Evolutionary conservation across 2,329 filamentous ascomycete genomes (phyloP).

Genomic region (Trichoderma afroharzianum): DNA sequence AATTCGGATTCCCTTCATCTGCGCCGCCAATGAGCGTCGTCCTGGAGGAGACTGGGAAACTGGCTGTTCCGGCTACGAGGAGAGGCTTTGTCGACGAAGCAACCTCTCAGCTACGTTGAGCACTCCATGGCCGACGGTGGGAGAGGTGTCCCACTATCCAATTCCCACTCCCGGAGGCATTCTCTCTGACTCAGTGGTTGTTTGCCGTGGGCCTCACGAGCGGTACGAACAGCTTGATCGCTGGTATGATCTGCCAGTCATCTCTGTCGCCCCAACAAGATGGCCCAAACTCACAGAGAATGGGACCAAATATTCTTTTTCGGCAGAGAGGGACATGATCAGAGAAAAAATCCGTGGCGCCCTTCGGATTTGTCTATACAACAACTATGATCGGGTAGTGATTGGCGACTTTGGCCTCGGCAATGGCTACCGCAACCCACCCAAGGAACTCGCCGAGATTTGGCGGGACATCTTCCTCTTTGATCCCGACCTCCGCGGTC

Average conservation of each 20-base stretch:
- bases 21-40: constrained; percentile 71
- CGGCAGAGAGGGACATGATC: constrained; percentile 67
- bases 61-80: constrained; percentile 48
- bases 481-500: constrained; percentile 59
- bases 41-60: constrained; percentile 80
- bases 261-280: constrained; percentile 68
- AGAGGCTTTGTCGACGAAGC: constrained; percentile 70
- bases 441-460: constrained; percentile 60
- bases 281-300: constrained; percentile 69
- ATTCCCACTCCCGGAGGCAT: constrained; percentile 68
- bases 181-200: constrained; percentile 66
- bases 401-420: constrained; percentile 64
- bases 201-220: constrained; percentile 68
- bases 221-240: constrained; percentile 55
- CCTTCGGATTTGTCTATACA: constrained; percentile 64
- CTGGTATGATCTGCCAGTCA: constrained; percentile 63
- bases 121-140: constrained; percentile 52
- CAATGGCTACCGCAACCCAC: constrained; percentile 61
- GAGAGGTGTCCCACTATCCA: constrained; percentile 58
- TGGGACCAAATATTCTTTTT: constrained; percentile 68
- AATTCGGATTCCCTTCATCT: constrained; percentile 61
- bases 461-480: constrained; percentile 64
- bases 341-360: constrained; percentile 69
- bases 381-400: constrained; percentile 54
- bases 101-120: constrained; percentile 67